Evolutionary conservation across 225 moss, liverwort and hornwort genomes (phyloP), one percentile per base, ranked within the genome.

Genomic region (Thuidium tamariscinum): DNA sequence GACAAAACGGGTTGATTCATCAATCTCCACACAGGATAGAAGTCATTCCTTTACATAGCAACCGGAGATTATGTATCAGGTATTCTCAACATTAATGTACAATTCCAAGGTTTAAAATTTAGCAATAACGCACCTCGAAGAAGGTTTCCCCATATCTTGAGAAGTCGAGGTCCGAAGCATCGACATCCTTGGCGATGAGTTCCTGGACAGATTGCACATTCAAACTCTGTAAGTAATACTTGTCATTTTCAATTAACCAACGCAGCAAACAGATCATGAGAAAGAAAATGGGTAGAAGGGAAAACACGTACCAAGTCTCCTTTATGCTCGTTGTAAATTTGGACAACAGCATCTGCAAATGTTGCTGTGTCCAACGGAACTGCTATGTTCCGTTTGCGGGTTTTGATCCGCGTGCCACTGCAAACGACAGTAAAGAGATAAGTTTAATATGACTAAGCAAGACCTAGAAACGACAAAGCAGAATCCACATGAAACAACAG

Each of bases 391-490:
- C 97, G 97, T 92, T 98, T 98, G 95, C 98, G 96, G 97, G 97
- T 98, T 95, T 98, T 97, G 95, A 98, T 97, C 97, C 97, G 97
- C 97, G 98, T 95, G 92, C 97, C 98, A 92, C 98, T 97, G 89
- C n/a, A 88, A 85, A n/a, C n/a, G 17, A 37, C 66, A 85, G 17
- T 2, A 30, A 37, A 55, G 7, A 44, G 7, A 57, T 41, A 23
- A 49, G 7, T 55, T 68, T 63, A 34, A 77, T 9, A 19, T 5
- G 13, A 46, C 21, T 48, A 23, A 23, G 13, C 22, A 22, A 52
- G 16, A 77, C 66, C 64, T 66, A 25, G 11, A 36, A 23, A 23
- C 18, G 14, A 20, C 32, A 54, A 5, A 54, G 20, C 29, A 29
- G 4, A 27, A 62, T 67, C 46, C 13, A 59, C 48, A 39, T 15